Evolutionary conservation across 768 basidiomycete species (phyloP), one percentile per base, ranked within the genome.

Genomic region (Rhizopogon roseolus): DNA sequence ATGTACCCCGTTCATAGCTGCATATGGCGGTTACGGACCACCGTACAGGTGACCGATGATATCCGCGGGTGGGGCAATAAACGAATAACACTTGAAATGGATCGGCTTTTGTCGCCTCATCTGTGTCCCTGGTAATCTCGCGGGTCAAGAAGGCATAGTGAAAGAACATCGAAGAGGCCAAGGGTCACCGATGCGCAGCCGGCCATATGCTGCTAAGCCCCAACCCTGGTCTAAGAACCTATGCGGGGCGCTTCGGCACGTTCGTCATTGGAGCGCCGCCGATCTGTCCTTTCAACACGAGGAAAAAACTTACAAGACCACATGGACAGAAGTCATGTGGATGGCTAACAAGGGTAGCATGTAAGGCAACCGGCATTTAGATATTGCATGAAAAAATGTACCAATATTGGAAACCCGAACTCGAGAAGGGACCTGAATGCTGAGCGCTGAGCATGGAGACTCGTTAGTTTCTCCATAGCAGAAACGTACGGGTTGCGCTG

Each of bases 221-320:
- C n/a, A 45, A 45, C 44, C 44, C 44, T 45, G n/a, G 19, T 41
- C 40, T n/a, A 41, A 9, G 19, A 10, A 29, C 16, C 27, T 44
- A 65, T 54, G 57, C 29, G 58, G 61, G 56, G 54, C 25, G 16
- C 34, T 25, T 32, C 34, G 49, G 38, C 36, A 39, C 17, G 19
- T 28, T 34, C 34, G 17, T 46, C 27, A 29, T 45, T 55, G 57
- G 59, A 65, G 27, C 42, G 27, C 45, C 53, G 64, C 66, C 68
- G 65, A 66, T 66, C 64, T 61, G 50, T 27, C 54, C 36, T 56
- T 42, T 49, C 53, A 50, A 36, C 0, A 37, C 11, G 50, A 17
- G 43, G 44, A 60, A 56, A 56, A 64, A 68, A 68, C 66, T 64
- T 66, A 54, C 48, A 50, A 7, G 54, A 37, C 46, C 66, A 66